phyloP scores from a whole-genome alignment of 2,329 filamentous ascomycete genomes.

The Verticillium nonalfalfae region DNA sequence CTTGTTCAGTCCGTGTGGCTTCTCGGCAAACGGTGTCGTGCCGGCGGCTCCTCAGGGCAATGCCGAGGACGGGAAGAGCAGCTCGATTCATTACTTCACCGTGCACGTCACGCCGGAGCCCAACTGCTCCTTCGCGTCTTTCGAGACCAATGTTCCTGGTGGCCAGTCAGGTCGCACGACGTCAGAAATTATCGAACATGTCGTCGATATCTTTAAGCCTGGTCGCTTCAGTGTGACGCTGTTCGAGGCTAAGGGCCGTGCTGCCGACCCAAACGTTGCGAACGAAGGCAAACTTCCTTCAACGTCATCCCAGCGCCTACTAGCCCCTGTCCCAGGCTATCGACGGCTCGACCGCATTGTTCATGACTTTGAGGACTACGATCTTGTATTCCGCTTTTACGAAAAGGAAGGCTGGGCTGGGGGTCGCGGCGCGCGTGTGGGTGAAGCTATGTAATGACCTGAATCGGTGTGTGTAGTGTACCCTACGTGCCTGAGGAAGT shows the following conservation, averaged over 20 bases:
- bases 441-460: slow-evolving; percentile 35
- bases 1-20: slow-evolving; percentile 92
- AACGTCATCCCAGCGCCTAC: slow-evolving; percentile 40
- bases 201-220: slow-evolving; percentile 92
- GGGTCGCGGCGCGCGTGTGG: slow-evolving; percentile 44
- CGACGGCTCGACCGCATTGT: slow-evolving; percentile 88
- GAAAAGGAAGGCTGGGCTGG: slow-evolving; percentile 75
- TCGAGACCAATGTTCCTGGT: slow-evolving; percentile 95
- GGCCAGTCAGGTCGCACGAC: slow-evolving; percentile 84
- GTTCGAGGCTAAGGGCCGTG: slow-evolving; percentile 76
- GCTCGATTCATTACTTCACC: slow-evolving; percentile 84
- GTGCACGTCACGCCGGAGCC: slow-evolving; percentile 98
- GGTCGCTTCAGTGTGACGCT: slow-evolving; percentile 96
- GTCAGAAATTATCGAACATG: slow-evolving; percentile 84
- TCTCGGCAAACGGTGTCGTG: slow-evolving; percentile 93
- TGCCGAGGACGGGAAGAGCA: slow-evolving; percentile 32
- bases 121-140: slow-evolving; percentile 94
- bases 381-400: slow-evolving; percentile 94
- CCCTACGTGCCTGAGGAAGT: too few relatives aligned
- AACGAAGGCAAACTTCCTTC: slow-evolving; percentile 30
- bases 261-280: slow-evolving; percentile 32
- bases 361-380: slow-evolving; percentile 95
- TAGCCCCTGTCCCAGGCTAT: slow-evolving; percentile 82
- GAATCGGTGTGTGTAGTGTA: too few relatives aligned
- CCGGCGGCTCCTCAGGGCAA: slow-evolving; percentile 62